Evolutionary conservation across 768 basidiomycete genomes (phyloP), one percentile per base, ranked within the genome.

Genomic region (Multifurca ochricompacta): DNA sequence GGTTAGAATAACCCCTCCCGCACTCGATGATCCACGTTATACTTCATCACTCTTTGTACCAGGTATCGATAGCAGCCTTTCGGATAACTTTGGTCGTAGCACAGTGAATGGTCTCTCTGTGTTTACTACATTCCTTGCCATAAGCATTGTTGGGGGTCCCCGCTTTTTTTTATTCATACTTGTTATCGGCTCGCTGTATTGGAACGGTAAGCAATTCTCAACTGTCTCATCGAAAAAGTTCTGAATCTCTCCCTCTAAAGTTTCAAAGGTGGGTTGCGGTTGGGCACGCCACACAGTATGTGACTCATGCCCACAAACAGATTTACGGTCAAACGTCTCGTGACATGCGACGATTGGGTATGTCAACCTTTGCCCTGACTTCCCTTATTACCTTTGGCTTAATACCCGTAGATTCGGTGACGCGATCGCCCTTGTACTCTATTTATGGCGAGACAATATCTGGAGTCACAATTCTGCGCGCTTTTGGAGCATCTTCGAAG

Each of bases 401-500:
- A 25, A 37, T 18, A 27, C 19, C 36, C 25, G 21, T 54, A 66
- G 73, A 75, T 52, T 72, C 69, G n/a, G 69, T 77, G 25, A 74
- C 73, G 3, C 67, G 74, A 32, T 74, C 77, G 0, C 78, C 78
- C 4, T 64, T 80, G 16, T 80, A 79, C 62, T 76, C 77, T 4
- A 68, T 76, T 48, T 77, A 74, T 51, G 71, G 71, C 11, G 79
- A 81, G 60, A 77, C 74, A 14, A 78, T 89, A 42, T 72, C 71
- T 2, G 72, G 77, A 9, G 73, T 77, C 31, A 65, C 76, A 6
- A 74, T 78, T 44, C 68, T 92, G 28, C 84, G 92, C 40, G 85
- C 91, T 0, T 96, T 92, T 65, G 92, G 92, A 13, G 90, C 89
- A 10, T 83, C 86, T 30, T 87, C 89, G 35, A 90, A 91, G 65